Conservation (phyloP, 1,284 basidiomycete species). For the Irpex sp. region DNA sequence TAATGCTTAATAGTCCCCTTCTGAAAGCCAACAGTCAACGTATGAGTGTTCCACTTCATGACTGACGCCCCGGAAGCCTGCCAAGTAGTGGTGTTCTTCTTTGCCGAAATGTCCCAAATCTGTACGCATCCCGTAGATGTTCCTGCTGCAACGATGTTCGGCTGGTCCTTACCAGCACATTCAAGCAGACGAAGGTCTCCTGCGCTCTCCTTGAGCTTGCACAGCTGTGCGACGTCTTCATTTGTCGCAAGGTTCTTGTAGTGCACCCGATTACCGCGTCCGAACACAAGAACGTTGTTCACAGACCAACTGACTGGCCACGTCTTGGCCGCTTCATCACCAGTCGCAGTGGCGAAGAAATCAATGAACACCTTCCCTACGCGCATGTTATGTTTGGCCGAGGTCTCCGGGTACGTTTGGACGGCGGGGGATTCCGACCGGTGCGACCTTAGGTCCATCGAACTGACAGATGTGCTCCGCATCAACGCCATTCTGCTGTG, state of each 20-base stretch:
- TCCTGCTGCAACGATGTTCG: constrained; percentile 39
- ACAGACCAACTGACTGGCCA: constrained; percentile 38
- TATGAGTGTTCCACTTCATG: constrained; percentile 42
- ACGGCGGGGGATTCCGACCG: constrained; percentile 12
- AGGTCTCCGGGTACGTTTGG: constrained; percentile 12
- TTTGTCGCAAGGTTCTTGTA: constrained; percentile 39
- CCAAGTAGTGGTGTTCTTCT: constrained; percentile 41
- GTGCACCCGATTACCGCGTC: constrained; percentile 46
- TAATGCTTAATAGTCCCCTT: constrained; percentile 49
- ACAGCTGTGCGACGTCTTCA: constrained; percentile 45
- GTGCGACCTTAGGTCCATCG: constrained; percentile 4
- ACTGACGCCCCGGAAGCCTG: constrained; percentile 38
- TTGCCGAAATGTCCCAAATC: constrained; percentile 44
- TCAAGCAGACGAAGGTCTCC: constrained; percentile 40
- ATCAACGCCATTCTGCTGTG: constrained; percentile 4
- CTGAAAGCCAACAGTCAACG: constrained; percentile 42
- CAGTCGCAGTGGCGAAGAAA: constrained; percentile 24
- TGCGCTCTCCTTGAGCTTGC: constrained; percentile 39
- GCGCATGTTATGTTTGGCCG: constrained; percentile 12
- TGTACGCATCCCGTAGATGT: constrained; percentile 45
- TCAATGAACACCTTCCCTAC: constrained; percentile 32
- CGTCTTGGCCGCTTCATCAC: constrained; percentile 9
- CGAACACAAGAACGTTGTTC: constrained; percentile 41
- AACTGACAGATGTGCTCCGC: constrained; percentile 5
- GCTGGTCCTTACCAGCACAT: constrained; percentile 33